Evolutionary conservation across 495 filamentous ascomycete genomes (phyloP).

Genomic region (Parmelia sp.): DNA sequence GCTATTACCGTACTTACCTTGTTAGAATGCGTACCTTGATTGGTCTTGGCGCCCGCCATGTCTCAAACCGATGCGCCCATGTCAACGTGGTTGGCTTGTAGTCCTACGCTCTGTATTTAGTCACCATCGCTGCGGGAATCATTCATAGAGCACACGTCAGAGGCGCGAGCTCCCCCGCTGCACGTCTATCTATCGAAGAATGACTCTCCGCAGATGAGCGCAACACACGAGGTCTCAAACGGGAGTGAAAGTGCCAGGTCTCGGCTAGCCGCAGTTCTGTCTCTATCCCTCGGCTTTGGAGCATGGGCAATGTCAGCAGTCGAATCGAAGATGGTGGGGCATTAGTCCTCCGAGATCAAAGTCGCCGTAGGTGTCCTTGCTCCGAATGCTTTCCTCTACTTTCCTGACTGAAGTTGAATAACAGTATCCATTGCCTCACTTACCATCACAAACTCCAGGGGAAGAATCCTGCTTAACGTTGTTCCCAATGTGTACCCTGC

Average conservation of each 20-base stretch:
- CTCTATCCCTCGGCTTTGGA: constrained; percentile 2
- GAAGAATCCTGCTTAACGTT: constrained; percentile 67
- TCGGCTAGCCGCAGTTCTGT: constrained; percentile 4
- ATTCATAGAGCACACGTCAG: background rate
- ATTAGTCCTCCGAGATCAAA: constrained; percentile 86
- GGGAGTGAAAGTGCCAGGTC: background rate
- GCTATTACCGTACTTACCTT: background rate
- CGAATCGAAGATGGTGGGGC: constrained; percentile 77
- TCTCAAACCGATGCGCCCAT: background rate
- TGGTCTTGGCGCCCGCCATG: constrained; percentile 1
- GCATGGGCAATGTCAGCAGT: constrained; percentile 91
- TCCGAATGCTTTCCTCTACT: background rate
- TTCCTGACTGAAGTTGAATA: background rate
- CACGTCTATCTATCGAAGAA: background rate
- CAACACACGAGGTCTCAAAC: background rate
- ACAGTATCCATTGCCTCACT: constrained; percentile 81
- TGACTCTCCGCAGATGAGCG: background rate
- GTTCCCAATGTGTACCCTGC: constrained; percentile 86
- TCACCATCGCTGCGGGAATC: background rate
- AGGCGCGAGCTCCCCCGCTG: background rate
- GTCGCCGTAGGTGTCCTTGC: constrained; percentile 55
- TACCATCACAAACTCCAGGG: constrained; percentile 67
- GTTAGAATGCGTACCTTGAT: background rate
- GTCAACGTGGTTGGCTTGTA: background rate
- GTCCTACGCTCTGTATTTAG: background rate